A percentile compares a stretch with the other conserved stretches of the same genome.
These are phyloP conservation scores for Penicillium digitatum DNA, from an alignment of 2,329 filamentous ascomycete genomes.

Conservation along the genomic window DNA sequence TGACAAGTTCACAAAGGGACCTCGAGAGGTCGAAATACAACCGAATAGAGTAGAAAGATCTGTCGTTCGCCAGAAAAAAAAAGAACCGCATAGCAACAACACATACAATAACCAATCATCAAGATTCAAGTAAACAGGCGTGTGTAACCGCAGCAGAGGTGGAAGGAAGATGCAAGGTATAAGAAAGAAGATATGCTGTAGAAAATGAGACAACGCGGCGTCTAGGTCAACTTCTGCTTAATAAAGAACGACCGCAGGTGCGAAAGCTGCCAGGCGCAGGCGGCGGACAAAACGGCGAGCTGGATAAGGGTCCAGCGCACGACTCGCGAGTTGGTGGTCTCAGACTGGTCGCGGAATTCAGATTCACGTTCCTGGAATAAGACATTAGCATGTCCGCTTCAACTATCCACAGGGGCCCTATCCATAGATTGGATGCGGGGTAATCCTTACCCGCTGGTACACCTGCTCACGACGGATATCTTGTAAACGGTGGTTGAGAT, in stretches of 20 bases:
- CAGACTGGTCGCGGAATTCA: conserved; percentile 96
- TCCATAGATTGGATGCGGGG: neutral
- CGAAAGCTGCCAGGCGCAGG: conserved; percentile 95
- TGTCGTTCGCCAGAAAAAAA: neutral
- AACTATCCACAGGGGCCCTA: neutral
- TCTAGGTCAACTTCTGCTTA: conserved; percentile 96
- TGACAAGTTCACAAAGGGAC: neutral
- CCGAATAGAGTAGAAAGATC: neutral
- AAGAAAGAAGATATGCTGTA: conserved; percentile 7
- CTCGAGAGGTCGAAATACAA: neutral
- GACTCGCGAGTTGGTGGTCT: conserved; percentile 85
- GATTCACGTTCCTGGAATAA: conserved; percentile 78
- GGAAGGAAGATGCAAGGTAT: conserved; percentile 21
- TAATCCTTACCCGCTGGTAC: conserved; percentile 72
- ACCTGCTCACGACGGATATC: conserved; percentile 94
- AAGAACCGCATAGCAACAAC: no score
- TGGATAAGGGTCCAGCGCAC: conserved; percentile 93
- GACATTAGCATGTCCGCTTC: neutral
- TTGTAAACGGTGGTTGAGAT: conserved; percentile 78
- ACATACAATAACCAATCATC: conserved; percentile 10
- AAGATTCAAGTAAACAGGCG: conserved; percentile 15
- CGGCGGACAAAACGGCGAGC: conserved; percentile 73
- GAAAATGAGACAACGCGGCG: conserved; percentile 14
- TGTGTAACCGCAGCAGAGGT: conserved; percentile 10
- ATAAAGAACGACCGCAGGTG: conserved; percentile 98